These are phyloP conservation scores for Kregervanrija fluxuum DNA, from an alignment of 805 yeast genomes.

Conservation along the genomic window DNA sequence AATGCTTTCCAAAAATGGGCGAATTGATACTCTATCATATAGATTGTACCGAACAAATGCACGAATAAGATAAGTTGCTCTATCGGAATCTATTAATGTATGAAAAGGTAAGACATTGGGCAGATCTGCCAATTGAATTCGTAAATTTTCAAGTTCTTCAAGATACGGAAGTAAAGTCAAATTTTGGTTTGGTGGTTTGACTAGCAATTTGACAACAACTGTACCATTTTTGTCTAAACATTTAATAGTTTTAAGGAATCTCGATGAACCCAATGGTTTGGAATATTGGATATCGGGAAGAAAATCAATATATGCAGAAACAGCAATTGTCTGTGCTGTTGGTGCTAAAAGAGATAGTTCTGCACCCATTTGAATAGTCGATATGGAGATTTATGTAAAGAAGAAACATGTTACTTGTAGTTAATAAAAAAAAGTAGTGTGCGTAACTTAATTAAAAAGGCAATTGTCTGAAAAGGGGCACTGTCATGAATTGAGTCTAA, in stretches of 20 bases:
- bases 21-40: slow-evolving; percentile 78
- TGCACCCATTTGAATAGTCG: slow-evolving; percentile 60
- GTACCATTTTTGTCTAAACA: slow-evolving; percentile 70
- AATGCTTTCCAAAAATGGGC: slow-evolving; percentile 77
- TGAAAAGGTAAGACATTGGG: slow-evolving; percentile 67
- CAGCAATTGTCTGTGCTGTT: slow-evolving; percentile 84
- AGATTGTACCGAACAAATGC: slow-evolving; percentile 73
- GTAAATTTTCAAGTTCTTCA: slow-evolving; percentile 27
- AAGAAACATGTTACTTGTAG: not conserved
- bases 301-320: slow-evolving; percentile 83
- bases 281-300: slow-evolving; percentile 69
- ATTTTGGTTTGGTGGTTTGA: slow-evolving; percentile 49
- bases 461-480: too few relatives aligned
- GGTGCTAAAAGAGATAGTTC: slow-evolving; percentile 82
- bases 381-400: not conserved
- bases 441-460: too few relatives aligned
- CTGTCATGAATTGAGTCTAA: too few relatives aligned
- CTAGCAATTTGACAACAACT: slow-evolving; percentile 71
- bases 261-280: slow-evolving; percentile 67
- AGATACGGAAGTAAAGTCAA: slow-evolving; percentile 29
- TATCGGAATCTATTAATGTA: slow-evolving; percentile 73
- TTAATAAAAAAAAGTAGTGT: too few relatives aligned
- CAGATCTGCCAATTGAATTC: slow-evolving; percentile 35
- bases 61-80: slow-evolving; percentile 87
- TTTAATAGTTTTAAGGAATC: slow-evolving; percentile 80